Evolutionary conservation across 495 filamentous ascomycete species (phyloP).

Genomic region (Chaetomidium leptoderma): DNA sequence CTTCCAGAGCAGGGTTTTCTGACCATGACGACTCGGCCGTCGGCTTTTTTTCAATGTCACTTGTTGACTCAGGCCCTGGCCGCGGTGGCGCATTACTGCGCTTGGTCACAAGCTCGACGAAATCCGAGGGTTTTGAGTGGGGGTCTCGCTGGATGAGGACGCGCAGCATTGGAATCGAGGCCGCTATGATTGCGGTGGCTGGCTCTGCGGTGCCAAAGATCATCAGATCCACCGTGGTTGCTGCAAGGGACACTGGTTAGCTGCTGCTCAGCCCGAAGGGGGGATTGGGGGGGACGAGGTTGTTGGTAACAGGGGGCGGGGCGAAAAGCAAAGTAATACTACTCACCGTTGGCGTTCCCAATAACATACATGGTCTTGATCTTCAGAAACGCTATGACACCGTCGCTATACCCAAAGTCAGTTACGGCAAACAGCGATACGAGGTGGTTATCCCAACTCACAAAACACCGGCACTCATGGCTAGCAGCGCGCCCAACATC

Average conservation of each 20-base stretch:
- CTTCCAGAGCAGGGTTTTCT: no score
- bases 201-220: slow-evolving; percentile 4
- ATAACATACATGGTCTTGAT: not conserved
- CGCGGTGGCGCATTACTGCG: no score
- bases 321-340: not conserved
- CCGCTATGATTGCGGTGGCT: not conserved
- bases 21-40: no score
- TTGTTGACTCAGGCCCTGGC: no score
- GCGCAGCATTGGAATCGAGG: not conserved
- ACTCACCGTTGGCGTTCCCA: not conserved
- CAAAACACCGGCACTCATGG: slow-evolving; percentile 30
- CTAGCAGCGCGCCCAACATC: slow-evolving; percentile 24
- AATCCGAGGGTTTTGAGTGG: not conserved
- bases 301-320: not conserved
- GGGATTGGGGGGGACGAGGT: not conserved
- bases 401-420: not conserved
- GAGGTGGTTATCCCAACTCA: not conserved
- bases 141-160: not conserved
- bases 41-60: no score
- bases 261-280: not conserved
- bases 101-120: no score
- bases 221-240: not conserved
- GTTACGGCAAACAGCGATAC: not conserved
- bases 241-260: not conserved
- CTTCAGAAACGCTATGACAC: not conserved